phyloP scores from a whole-genome alignment of 768 basidiomycete species.

The Leccinum disarticulatum region DNA sequence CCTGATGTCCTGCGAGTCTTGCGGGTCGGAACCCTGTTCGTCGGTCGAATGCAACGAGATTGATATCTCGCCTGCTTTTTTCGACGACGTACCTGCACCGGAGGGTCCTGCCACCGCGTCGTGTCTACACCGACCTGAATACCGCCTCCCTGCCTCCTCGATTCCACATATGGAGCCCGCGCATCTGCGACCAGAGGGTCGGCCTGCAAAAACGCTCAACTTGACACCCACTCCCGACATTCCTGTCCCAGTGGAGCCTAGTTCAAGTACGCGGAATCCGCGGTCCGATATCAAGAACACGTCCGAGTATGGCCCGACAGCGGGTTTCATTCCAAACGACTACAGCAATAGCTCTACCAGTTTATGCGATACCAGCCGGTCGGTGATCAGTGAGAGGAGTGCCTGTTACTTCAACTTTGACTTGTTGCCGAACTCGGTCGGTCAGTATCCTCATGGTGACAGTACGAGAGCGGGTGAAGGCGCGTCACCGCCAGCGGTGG shows the following conservation, averaged over 20 bases:
- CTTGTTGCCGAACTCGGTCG: slow-evolving; percentile 14
- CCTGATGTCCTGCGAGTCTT: slow-evolving; percentile 19
- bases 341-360: slow-evolving; percentile 11
- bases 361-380: slow-evolving; percentile 7
- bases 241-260: neutral
- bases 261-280: slow-evolving; percentile 1
- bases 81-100: slow-evolving; percentile 43
- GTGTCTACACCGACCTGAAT: slow-evolving; percentile 33
- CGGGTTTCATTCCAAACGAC: slow-evolving; percentile 29
- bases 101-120: slow-evolving; percentile 46
- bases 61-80: slow-evolving; percentile 45
- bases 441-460: neutral
- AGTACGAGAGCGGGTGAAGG: neutral
- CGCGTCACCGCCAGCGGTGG: neutral
- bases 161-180: slow-evolving; percentile 20
- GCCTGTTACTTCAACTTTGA: slow-evolving; percentile 31
- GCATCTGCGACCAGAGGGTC: slow-evolving; percentile 12
- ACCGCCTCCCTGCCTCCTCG: slow-evolving; percentile 20
- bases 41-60: slow-evolving; percentile 24
- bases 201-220: neutral
- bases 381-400: slow-evolving; percentile 18
- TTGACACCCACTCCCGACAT: neutral
- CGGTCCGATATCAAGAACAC: neutral
- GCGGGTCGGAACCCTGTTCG: slow-evolving; percentile 13
- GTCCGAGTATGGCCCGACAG: slow-evolving; percentile 27